Evolutionary conservation across 2,329 filamentous ascomycete genomes (phyloP), one percentile per base, ranked within the genome.

Genomic region (Fonsecaea nubica): DNA sequence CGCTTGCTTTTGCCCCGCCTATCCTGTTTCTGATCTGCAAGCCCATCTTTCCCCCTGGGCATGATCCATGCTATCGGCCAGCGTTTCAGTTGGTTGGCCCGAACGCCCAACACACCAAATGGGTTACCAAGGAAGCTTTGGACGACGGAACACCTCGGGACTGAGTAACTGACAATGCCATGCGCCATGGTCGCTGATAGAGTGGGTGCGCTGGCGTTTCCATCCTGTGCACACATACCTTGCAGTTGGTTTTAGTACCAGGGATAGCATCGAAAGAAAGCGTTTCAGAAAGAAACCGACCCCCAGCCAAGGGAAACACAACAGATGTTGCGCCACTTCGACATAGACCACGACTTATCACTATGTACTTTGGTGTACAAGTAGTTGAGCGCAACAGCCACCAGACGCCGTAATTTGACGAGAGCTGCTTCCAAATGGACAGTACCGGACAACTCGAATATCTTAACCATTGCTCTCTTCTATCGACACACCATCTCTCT

Each of bases 1-100:
- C 57, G 32, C 57, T 59, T 50, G 15, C 32, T 48, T 15, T n/a
- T 25, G 13, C 25, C 42, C 45, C 42, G 15, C 53, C 15, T 61
- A 53, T 35, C 45, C 40, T 36, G 58, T 61, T 53, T 61, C 40
- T 61, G 58, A 18, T 53, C 25, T 53, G 45, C 45, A 21, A 50
- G 45, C 45, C 45, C 25, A 50, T 50, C 45, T 50, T 25, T 10
- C 45, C 18, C 25, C 21, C 45, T 50, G 45, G 21, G 18, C 45
- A 50, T 50, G 45, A 50, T 25, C 45, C 45, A 50, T 50, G 18
- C 18, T 10, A 50, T 50, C 45, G 45, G 21, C 45, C 45, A 50
- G 45, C 45, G 45, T 50, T 50, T 50, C 45, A 50, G 45, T 50
- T 50, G 45, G 45, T 50, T 50, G 45, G 45, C 45, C 21, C 18